Base-by-base conservation (phyloP, 441 rosid species). In the Kokia cookei region DNA sequence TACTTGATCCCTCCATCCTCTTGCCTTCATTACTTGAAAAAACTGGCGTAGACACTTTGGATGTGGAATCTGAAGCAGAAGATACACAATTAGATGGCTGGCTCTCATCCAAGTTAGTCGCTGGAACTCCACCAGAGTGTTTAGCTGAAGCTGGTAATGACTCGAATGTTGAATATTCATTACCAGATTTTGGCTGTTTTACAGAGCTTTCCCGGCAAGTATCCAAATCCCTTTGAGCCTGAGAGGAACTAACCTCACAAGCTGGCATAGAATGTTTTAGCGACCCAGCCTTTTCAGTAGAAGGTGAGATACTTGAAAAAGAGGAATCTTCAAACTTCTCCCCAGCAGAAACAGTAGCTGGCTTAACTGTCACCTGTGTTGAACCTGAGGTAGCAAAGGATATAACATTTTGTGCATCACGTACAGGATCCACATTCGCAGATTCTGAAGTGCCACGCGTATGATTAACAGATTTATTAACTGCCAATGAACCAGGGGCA, bases 341-440 rank as follows among this genome's bases (percentile, higher is more conserved):
- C 29, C 82, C 84, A 76, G 65, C 79, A 80, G 85, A 75, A 40
- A 66, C 80, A 62, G 75, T 70, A 55, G 80, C 78, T 76, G 86
- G 85, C 79, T 87, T 90, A 51, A 89, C 78, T 58, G 87, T 81
- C 79, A 88, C 92, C 79, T 79, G 88, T 47, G 77, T 79, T 26
- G 75, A 40, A 35, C 86, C 88, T 9, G 86, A 69, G 53, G 81
- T 51, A 78, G 81, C 71, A 76, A 85, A 78, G 15, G 86, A 76
- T 32, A 72, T 71, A 43, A 67, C 71, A 82, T 77, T 87, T 57
- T 78, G 87, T 19, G 47, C 62, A 77, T 84, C 92, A 47, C 79
- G 86, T 29, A 76, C 74, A 80, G 84, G 90, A 63, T 83, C 88
- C 47, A 73, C 64, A 73, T 65, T 82, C 19, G 68, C 67, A 6